Conservation (phyloP, 163 green algal genomes). For the Chlamydomonas reinhardtii region DNA sequence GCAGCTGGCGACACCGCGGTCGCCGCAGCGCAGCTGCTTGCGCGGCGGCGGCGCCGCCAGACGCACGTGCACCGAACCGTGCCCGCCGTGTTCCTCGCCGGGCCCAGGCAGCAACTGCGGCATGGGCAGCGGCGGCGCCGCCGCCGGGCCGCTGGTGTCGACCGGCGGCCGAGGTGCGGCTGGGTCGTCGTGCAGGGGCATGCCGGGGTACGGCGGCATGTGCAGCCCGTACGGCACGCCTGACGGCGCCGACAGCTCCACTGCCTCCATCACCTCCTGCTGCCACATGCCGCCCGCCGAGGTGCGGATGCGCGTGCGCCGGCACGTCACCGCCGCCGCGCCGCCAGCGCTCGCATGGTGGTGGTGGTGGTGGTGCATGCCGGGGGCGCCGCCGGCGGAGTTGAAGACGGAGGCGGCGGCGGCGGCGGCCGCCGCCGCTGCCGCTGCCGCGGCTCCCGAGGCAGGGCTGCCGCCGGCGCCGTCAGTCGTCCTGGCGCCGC, state of each 20-base stretch:
- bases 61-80: neutral
- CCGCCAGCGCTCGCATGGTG: neutral
- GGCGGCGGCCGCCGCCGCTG: neutral
- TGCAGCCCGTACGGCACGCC: conserved; percentile 19
- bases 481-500: too few relatives aligned
- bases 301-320: conserved; percentile 33
- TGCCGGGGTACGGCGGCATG: conserved; percentile 1
- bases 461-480: neutral
- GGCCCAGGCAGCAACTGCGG: too few relatives aligned
- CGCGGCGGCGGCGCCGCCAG: conserved; percentile 6
- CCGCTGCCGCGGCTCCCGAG: neutral
- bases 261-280: conserved; percentile 24
- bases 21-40: conserved; percentile 31
- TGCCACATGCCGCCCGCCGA: conserved; percentile 24
- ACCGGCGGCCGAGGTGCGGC: neutral
- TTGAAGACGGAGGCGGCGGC: neutral
- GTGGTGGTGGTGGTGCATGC: neutral
- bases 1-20: conserved; percentile 11
- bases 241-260: neutral
- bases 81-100: neutral
- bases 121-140: too few relatives aligned
- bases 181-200: neutral
- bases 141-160: neutral
- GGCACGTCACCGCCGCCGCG: conserved; percentile 4
- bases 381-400: neutral